These are phyloP conservation scores for Eurotiales sp. DNA, from an alignment of 2,329 filamentous ascomycete genomes.

Conservation along the genomic window DNA sequence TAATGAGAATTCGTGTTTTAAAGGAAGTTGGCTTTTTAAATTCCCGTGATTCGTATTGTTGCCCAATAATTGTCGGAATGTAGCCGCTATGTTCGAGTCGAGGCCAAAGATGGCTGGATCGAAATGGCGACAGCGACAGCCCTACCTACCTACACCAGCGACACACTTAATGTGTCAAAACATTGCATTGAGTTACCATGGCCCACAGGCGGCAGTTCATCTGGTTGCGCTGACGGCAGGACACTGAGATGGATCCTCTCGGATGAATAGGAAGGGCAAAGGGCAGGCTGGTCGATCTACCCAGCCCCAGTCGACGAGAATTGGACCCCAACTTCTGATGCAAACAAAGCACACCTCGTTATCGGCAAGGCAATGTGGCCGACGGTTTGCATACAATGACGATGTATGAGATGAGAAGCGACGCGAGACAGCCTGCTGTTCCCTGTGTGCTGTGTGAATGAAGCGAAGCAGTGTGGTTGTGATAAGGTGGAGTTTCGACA, in stretches of 20 bases:
- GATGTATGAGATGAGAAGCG: background rate
- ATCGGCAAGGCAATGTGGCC: background rate
- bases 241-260: background rate
- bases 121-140: background rate
- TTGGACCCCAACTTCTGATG: constrained; percentile 6
- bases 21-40: background rate
- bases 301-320: constrained; percentile 8
- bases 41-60: background rate
- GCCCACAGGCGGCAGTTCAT: constrained; percentile 1
- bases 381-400: background rate
- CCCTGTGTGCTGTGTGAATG: background rate
- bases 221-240: background rate
- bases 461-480: background rate
- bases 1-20: background rate
- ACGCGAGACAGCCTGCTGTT: background rate
- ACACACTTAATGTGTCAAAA: constrained; percentile 3
- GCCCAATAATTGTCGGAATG: background rate
- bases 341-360: background rate
- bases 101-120: background rate
- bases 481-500: background rate
- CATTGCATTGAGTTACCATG: constrained; percentile 10
- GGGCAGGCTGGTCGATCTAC: too few relatives aligned
- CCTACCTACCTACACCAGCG: constrained; percentile 8
- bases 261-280: too few relatives aligned
- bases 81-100: background rate